Evolutionary conservation across 306 rosid genomes (phyloP), one percentile per base, ranked within the genome.

Genomic region (Sesbania bispinosa): DNA sequence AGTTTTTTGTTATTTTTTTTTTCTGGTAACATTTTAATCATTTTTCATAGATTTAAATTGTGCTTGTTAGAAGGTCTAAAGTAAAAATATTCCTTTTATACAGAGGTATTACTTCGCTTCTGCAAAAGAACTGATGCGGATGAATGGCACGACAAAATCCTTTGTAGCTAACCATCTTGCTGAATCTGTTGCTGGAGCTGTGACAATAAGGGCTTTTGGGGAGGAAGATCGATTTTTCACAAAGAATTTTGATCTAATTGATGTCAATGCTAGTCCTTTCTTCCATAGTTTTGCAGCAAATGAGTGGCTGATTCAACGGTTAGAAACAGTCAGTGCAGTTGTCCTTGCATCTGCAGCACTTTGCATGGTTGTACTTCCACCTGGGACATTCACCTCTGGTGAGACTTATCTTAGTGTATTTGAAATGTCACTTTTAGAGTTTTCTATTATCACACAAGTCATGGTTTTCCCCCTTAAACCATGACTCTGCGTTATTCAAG

Each of bases 91-190:
- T 47, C 30, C 15, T 27, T 18, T 47, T 29, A 47, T 52, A 20
- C 2, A 89, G 92, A 87, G 78, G 79, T 75, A 87, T 29, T 89
- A 87, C 72, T 83, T 79, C 7, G 69, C 88, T 5, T 60, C 88
- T 59, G 88, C 87, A 15, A 87, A 85, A 80, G 87, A 85, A 73
- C 53, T 85, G 53, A 89, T 85, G 96, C 74, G 92, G 46, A 79
- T 88, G 73, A 84, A 86, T 62, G 90, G 89, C 33, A 88, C 90
- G 29, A 84, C 90, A 11, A 88, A 85, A 74, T 87, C 96, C 24
- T 77, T 67, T 13, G 42, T 89, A 60, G 87, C 96, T 8, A 87
- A 81, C 65, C 85, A 89, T 78, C 72, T 87, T 51, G 87, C 90
- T 0, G 96, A 89, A 74, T 83, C 89, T 65, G 70, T 73, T 7